phyloP scores from a whole-genome alignment of 208 protist genomes.

The Angomonas deanei region DNA sequence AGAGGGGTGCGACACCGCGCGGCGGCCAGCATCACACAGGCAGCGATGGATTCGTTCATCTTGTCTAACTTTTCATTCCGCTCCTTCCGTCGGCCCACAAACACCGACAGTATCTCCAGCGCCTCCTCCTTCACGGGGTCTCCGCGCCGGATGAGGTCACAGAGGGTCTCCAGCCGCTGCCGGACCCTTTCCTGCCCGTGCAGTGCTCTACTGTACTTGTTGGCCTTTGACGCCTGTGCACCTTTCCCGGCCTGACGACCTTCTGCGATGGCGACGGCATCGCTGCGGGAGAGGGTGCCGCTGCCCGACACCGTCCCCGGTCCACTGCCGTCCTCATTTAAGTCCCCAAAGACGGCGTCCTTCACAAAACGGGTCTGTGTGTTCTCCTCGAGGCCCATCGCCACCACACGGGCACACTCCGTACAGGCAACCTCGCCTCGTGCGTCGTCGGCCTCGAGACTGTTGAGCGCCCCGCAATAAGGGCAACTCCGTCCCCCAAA shows the following conservation, averaged over 20 bases:
- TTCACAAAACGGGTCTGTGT: conserved; percentile 55
- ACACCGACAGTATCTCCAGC: conserved; percentile 35
- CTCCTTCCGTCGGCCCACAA: conserved; percentile 48
- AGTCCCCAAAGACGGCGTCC: conserved; percentile 65
- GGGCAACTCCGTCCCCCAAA: conserved; percentile 74
- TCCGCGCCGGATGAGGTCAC: conserved; percentile 28
- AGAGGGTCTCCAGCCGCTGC: conserved; percentile 44
- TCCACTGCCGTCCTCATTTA: conserved; percentile 30
- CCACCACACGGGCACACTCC: conserved; percentile 65
- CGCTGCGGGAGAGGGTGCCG: conserved; percentile 4
- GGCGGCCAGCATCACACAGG: conserved; percentile 66
- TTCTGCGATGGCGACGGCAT: conserved; percentile 27
- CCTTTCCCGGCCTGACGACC: conserved; percentile 13
- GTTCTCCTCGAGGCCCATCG: conserved; percentile 78
- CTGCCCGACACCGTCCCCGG: conserved; percentile 8
- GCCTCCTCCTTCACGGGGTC: conserved; percentile 40
- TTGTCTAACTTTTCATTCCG: conserved; percentile 39
- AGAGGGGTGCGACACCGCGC: conserved; percentile 49
- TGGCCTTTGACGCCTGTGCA: conserved; percentile 27
- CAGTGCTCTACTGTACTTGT: neutral
- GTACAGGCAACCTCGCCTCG: conserved; percentile 78
- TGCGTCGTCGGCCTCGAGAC: conserved; percentile 62
- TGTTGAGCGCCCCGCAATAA: conserved; percentile 67
- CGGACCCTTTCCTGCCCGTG: no score
- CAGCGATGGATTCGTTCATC: conserved; percentile 47